phyloP scores from a whole-genome alignment of 2,329 filamentous ascomycete species.

The Trematosphaeria pertusa region DNA sequence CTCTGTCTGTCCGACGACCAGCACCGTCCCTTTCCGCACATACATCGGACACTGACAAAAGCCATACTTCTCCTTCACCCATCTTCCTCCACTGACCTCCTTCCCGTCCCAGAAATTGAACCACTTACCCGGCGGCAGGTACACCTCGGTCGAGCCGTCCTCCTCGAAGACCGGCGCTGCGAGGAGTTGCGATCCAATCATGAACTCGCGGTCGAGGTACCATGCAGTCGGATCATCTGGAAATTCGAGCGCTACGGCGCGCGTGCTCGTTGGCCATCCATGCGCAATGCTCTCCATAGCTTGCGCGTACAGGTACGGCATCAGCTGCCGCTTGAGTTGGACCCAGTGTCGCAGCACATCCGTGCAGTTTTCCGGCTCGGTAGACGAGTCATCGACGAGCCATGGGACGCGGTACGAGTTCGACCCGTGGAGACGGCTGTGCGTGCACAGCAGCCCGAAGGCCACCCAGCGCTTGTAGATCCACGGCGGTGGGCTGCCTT shows the following conservation, averaged over 20 bases:
- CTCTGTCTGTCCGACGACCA: constrained; percentile 50
- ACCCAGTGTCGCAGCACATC: constrained; percentile 63
- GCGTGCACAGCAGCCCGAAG: constrained; percentile 74
- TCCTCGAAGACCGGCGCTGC: constrained; percentile 71
- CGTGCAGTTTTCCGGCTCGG: constrained; percentile 55
- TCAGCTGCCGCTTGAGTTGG: constrained; percentile 62
- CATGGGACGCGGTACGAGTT: constrained; percentile 77
- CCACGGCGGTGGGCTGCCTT: constrained; percentile 70
- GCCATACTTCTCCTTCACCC: constrained; percentile 52
- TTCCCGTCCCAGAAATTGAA: constrained; percentile 57
- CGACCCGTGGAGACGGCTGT: constrained; percentile 74
- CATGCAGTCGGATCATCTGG: constrained; percentile 73
- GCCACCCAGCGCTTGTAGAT: constrained; percentile 81
- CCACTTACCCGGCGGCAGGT: constrained; percentile 63
- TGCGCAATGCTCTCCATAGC: constrained; percentile 58
- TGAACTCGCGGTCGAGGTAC: constrained; percentile 74
- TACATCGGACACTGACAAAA: constrained; percentile 52
- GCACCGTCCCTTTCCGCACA: constrained; percentile 48
- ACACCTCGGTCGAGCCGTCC: constrained; percentile 69
- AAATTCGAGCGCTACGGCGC: constrained; percentile 74
- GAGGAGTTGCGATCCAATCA: constrained; percentile 71
- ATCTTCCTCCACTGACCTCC: constrained; percentile 51
- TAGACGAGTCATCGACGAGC: constrained; percentile 70
- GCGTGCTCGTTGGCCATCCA: constrained; percentile 66
- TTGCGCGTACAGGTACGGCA: constrained; percentile 64